Evolutionary conservation across 129 eudicot genomes (phyloP).

Genomic region (Flaveria ramosissima): DNA sequence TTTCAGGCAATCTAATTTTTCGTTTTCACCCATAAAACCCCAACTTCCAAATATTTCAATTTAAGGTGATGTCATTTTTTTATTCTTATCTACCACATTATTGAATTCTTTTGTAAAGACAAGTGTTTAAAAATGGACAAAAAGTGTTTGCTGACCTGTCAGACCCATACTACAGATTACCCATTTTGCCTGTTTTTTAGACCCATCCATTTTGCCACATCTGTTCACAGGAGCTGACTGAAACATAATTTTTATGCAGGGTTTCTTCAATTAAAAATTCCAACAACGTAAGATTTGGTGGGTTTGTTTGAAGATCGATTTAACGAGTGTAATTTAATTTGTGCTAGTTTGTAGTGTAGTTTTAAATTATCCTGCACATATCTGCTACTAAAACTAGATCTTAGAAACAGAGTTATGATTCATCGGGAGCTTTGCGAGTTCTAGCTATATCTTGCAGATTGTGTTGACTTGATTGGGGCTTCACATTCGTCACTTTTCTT

Average conservation of each 20-base stretch:
- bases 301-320: conserved; percentile 54
- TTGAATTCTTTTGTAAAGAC: background rate
- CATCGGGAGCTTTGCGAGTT: conserved; percentile 16
- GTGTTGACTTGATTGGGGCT: conserved; percentile 24
- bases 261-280: conserved; percentile 49
- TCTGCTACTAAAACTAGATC: conserved; percentile 27
- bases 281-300: conserved; percentile 46
- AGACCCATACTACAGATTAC: background rate
- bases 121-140: background rate
- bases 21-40: background rate
- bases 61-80: background rate
- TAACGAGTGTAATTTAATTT: conserved; percentile 23
- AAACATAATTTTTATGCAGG: conserved; percentile 66
- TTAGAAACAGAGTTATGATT: conserved; percentile 26
- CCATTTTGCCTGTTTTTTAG: background rate
- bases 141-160: background rate
- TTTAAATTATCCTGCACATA: conserved; percentile 31
- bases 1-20: background rate
- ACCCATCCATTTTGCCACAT: background rate
- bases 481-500: conserved; percentile 6
- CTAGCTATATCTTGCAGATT: background rate
- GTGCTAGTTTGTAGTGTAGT: conserved; percentile 25
- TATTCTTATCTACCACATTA: background rate
- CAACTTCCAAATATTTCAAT: background rate
- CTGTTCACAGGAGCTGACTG: conserved; percentile 47